Percentiles rank a stretch among this genome's conserved stretches.
phyloP scores from a whole-genome alignment of 1,284 basidiomycete species.

The Puccinia triticina region DNA sequence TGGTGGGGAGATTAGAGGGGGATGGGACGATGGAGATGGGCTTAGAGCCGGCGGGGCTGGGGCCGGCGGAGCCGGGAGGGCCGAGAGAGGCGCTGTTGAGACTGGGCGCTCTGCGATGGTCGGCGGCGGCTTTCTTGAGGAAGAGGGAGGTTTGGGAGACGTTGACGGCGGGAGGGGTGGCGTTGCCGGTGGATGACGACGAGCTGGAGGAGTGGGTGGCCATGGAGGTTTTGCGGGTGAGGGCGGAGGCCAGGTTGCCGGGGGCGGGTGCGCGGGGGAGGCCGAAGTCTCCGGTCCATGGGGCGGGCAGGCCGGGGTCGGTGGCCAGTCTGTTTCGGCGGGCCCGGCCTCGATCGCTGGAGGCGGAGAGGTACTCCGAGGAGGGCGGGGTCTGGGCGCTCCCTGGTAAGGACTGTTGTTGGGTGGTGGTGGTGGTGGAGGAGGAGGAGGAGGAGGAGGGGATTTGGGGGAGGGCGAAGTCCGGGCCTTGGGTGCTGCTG shows the following conservation, averaged over 20 bases:
- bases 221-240: constrained; percentile 29
- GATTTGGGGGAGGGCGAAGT: constrained; percentile 22
- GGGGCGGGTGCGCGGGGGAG: constrained; percentile 52
- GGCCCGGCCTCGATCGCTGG: constrained; percentile 5
- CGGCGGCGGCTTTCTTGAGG: constrained; percentile 36
- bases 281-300: constrained; percentile 51
- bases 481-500: background rate
- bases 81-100: constrained; percentile 13
- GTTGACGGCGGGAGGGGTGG: background rate
- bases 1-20: background rate
- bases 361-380: constrained; percentile 24
- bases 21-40: constrained; percentile 3
- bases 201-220: constrained; percentile 12
- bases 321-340: constrained; percentile 40
- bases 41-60: background rate
- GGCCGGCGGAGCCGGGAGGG: background rate
- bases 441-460: background rate
- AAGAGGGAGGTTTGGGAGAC: constrained; percentile 27
- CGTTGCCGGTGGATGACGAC: background rate
- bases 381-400: background rate
- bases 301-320: constrained; percentile 16
- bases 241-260: constrained; percentile 30
- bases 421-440: background rate
- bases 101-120: constrained; percentile 38
- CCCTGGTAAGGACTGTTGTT: too few relatives aligned